Base-by-base conservation (phyloP, 257 asterid species). In the Nicotiana noctiflora region DNA sequence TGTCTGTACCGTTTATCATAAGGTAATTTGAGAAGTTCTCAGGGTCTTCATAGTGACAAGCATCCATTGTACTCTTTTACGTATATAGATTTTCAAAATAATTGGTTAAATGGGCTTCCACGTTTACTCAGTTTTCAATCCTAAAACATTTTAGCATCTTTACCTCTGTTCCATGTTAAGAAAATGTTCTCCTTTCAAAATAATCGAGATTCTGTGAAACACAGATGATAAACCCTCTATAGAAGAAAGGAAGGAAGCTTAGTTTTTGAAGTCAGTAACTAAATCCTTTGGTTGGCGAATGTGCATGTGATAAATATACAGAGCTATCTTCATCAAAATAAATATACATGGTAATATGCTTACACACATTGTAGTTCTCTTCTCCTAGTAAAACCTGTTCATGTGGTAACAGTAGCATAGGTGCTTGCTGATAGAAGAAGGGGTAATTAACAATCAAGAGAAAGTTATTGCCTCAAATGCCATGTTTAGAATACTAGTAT, bases 1-100 rank as follows among this genome's bases (percentile, higher is more conserved):
- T 86, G 93, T 83, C 80, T 95, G 99, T 85, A 85, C 91, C 79
- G 82, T 92, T 83, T 94, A 93, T 84, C 96, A 95, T 85, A 92
- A 92, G 98, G 99, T 95, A 83, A 80, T 86, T 68, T 67, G 40
- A 34, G 40, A 57, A 72, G 40, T 46, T 72, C 57, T 46, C 59
- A 21, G 60, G 77, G 60, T 46, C 77, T 72, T 70, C 57, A 70
- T 70, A 13, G 59, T 6, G 34, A 44, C 59, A 70, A 44, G 13
- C 13, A 44, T 40, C 77, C 59, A 12, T 70, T 70, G n/a, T 3
- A 3, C 17, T 17, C 77, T 70, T 70, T 44, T 70, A 44, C 77
- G 13, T 44, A 13, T 21, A 44, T 70, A 70, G 77, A 19, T 18
- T 27, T 27, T 27, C 29, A 27, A 27, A 27, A 27, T 27, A 27